These are phyloP conservation scores for Pyrenula aspistea DNA, from an alignment of 495 filamentous ascomycete genomes.

Conservation along the genomic window DNA sequence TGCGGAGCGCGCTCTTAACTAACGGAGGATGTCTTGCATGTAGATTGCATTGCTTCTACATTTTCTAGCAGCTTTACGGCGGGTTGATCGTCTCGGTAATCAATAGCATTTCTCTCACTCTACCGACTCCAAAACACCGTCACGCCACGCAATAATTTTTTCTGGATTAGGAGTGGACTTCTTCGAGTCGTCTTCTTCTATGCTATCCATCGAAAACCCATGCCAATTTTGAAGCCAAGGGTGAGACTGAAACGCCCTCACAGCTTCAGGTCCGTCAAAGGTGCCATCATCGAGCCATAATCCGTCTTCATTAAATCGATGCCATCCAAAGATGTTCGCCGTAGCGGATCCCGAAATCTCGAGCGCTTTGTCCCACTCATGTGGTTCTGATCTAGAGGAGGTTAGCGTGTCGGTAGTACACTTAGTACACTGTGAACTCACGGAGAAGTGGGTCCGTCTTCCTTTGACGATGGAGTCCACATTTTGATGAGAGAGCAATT, in stretches of 20 bases:
- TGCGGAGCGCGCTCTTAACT: too few relatives aligned
- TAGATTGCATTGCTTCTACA: too few relatives aligned
- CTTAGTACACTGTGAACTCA: neutral
- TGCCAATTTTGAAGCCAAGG: too few relatives aligned
- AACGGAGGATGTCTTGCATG: too few relatives aligned
- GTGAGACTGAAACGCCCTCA: constrained; percentile 8
- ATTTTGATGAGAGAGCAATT: neutral
- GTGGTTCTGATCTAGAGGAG: neutral
- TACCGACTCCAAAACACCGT: too few relatives aligned
- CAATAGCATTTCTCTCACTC: too few relatives aligned
- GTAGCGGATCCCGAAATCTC: constrained; percentile 7
- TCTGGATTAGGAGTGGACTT: too few relatives aligned
- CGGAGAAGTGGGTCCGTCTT: neutral
- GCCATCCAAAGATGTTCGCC: constrained; percentile 12
- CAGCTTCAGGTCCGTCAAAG: constrained; percentile 3
- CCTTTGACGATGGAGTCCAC: neutral
- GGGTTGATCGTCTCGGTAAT: too few relatives aligned
- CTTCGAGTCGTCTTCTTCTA: too few relatives aligned
- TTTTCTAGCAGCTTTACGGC: too few relatives aligned
- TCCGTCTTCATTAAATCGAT: constrained; percentile 11
- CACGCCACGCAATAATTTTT: too few relatives aligned
- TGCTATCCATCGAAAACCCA: too few relatives aligned
- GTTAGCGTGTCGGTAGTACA: neutral
- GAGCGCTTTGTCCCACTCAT: constrained; percentile 5
- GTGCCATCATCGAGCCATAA: constrained; percentile 13